phyloP scores from a whole-genome alignment of 805 yeast species.

The Trichomonascus vanleenenianus region DNA sequence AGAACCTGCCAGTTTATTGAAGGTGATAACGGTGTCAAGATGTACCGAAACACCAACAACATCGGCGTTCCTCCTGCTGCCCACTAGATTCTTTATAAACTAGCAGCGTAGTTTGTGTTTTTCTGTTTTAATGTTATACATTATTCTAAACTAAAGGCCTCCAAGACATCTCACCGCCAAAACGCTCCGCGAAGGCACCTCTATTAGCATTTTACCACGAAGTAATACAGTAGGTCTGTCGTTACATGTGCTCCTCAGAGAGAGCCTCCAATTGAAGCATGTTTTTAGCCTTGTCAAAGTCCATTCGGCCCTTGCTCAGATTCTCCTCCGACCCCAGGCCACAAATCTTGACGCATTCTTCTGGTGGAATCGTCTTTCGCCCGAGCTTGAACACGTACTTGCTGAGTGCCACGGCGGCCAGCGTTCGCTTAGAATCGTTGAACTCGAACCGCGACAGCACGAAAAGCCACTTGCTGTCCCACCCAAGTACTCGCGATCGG shows the following conservation, averaged over 20 bases:
- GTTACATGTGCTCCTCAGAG: constrained; percentile 2
- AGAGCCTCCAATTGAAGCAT: constrained; percentile 19
- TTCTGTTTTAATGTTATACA: constrained; percentile 1
- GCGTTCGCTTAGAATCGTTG: constrained; percentile 26
- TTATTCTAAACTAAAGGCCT: background rate
- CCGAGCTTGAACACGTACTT: constrained; percentile 78
- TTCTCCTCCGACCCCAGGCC: constrained; percentile 46
- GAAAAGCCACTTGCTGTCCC: constrained; percentile 87
- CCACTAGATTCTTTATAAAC: constrained; percentile 6
- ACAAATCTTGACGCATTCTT: constrained; percentile 45
- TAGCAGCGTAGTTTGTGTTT: constrained; percentile 5
- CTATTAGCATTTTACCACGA: too few relatives aligned
- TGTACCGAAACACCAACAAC: constrained; percentile 69
- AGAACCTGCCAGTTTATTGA: constrained; percentile 68
- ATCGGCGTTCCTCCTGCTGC: constrained; percentile 34
- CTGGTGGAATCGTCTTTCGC: constrained; percentile 65
- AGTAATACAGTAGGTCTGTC: too few relatives aligned
- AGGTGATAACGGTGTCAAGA: constrained; percentile 55
- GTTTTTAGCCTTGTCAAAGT: constrained; percentile 20
- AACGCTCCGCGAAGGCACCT: too few relatives aligned
- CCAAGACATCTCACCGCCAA: too few relatives aligned
- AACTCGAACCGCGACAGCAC: constrained; percentile 55
- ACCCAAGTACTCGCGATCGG: constrained; percentile 55
- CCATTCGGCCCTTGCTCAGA: constrained; percentile 18
- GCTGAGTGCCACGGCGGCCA: constrained; percentile 57